phyloP scores from a whole-genome alignment of 257 asterid genomes.

The Leonotis leonurus region DNA sequence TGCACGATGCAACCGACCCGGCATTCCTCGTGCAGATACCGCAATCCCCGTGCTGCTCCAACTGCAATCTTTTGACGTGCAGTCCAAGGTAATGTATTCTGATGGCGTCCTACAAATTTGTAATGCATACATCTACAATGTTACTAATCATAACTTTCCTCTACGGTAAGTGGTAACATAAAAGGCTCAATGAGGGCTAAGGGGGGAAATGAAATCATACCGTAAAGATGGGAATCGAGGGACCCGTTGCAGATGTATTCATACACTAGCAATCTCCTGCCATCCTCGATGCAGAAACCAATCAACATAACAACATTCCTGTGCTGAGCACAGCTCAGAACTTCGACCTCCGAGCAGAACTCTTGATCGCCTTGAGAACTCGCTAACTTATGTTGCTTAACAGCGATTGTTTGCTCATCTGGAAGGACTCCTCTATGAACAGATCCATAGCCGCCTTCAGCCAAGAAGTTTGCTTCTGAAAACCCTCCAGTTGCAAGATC shows the following conservation, averaged over 20 bases:
- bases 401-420: constrained; percentile 87
- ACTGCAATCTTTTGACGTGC: constrained; percentile 86
- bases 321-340: constrained; percentile 94
- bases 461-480: constrained; percentile 72
- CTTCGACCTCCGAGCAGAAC: constrained; percentile 97
- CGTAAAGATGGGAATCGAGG: constrained; percentile 87
- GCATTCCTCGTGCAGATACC: constrained; percentile 96
- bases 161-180: not conserved
- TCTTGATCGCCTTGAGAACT: constrained; percentile 98
- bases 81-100: constrained; percentile 58
- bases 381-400: constrained; percentile 93
- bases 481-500: constrained; percentile 95
- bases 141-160: not conserved
- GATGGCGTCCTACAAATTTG: constrained; percentile 49
- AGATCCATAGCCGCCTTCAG: constrained; percentile 95
- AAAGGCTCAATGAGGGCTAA: not conserved
- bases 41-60: constrained; percentile 90
- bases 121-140: not conserved
- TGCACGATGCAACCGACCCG: constrained; percentile 98
- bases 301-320: constrained; percentile 92
- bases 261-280: constrained; percentile 75
- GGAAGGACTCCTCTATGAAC: constrained; percentile 89
- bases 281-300: constrained; percentile 89
- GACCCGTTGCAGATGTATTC: constrained; percentile 97
- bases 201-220: constrained; percentile 22